These are phyloP conservation scores for Lactarius quietus DNA, from an alignment of 768 basidiomycete genomes.

Conservation along the genomic window DNA sequence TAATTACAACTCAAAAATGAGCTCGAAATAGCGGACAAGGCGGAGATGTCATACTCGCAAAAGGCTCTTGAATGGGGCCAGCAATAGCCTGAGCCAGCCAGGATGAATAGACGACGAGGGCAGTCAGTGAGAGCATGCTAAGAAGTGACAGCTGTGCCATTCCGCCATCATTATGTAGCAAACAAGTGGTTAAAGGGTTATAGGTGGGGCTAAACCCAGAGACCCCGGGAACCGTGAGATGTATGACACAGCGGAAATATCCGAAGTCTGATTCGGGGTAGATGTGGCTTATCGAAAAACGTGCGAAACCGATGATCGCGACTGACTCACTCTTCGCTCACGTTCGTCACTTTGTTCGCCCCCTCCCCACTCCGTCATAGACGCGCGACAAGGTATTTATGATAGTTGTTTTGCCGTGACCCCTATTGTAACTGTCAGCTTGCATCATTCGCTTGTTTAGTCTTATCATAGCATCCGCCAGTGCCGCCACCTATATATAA, in stretches of 20 bases:
- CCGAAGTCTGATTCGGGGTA: neutral
- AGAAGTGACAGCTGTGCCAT: neutral
- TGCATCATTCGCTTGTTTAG: neutral
- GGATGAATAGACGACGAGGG: neutral
- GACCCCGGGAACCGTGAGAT: slow-evolving; percentile 7
- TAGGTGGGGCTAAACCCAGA: neutral
- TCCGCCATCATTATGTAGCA: neutral
- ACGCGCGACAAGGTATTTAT: slow-evolving; percentile 1
- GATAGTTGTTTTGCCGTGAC: neutral
- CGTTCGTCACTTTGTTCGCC: slow-evolving; percentile 21
- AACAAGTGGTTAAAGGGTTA: slow-evolving; percentile 8
- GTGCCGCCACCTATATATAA: slow-evolving; percentile 11
- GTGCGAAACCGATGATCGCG: slow-evolving; percentile 20
- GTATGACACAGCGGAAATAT: neutral
- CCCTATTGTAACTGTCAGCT: slow-evolving; percentile 1
- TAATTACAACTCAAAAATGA: slow-evolving; percentile 4
- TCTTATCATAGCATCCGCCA: neutral
- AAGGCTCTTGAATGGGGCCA: slow-evolving; percentile 17
- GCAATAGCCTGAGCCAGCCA: slow-evolving; percentile 8
- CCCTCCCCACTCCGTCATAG: neutral
- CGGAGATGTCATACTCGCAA: slow-evolving; percentile 1
- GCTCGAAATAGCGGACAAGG: neutral
- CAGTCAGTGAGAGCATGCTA: slow-evolving; percentile 17
- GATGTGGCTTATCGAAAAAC: slow-evolving; percentile 18
- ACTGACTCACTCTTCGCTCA: slow-evolving; percentile 14